Conservation (phyloP, 2,329 filamentous ascomycete genomes). For the Pochonia chlamydosporia region DNA sequence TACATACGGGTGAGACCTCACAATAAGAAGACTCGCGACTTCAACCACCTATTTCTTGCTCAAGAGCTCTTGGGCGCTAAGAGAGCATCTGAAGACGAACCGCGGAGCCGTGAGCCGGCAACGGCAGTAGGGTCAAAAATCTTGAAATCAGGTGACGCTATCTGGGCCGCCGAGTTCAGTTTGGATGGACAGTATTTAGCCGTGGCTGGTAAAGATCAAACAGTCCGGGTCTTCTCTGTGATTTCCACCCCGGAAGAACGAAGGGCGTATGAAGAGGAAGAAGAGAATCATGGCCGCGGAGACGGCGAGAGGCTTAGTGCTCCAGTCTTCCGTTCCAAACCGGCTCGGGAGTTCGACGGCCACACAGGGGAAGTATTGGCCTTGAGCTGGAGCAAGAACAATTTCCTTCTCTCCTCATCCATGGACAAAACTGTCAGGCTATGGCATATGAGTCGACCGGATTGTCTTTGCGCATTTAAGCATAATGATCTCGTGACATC, state of each 20-base stretch:
- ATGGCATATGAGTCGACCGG: constrained; percentile 81
- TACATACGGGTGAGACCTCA: constrained; percentile 83
- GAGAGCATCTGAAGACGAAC: constrained; percentile 22
- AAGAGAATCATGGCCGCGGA: constrained; percentile 22
- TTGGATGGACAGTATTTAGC: constrained; percentile 86
- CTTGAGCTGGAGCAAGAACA: constrained; percentile 98
- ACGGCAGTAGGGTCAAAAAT: constrained; percentile 35
- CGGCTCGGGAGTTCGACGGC: constrained; percentile 72
- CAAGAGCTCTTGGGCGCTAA: constrained; percentile 73
- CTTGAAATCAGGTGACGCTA: constrained; percentile 53
- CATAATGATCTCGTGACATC: constrained; percentile 94
- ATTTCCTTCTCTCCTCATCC: constrained; percentile 88
- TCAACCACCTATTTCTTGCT: constrained; percentile 83
- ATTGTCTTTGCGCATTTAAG: constrained; percentile 90
- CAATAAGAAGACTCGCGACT: constrained; percentile 75
- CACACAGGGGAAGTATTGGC: constrained; percentile 85
- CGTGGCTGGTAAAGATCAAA: constrained; percentile 82
- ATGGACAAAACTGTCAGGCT: constrained; percentile 97
- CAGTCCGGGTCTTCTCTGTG: constrained; percentile 84
- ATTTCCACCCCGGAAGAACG: constrained; percentile 79
- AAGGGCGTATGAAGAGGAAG: constrained; percentile 62
- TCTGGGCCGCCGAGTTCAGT: constrained; percentile 93
- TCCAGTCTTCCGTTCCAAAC: constrained; percentile 79
- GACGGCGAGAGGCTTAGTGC: constrained; percentile 66
- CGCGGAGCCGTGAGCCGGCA: constrained; percentile 23